Conservation (phyloP, 228 moss, liverwort and hornwort species). For the Sphagnum magellanicum region DNA sequence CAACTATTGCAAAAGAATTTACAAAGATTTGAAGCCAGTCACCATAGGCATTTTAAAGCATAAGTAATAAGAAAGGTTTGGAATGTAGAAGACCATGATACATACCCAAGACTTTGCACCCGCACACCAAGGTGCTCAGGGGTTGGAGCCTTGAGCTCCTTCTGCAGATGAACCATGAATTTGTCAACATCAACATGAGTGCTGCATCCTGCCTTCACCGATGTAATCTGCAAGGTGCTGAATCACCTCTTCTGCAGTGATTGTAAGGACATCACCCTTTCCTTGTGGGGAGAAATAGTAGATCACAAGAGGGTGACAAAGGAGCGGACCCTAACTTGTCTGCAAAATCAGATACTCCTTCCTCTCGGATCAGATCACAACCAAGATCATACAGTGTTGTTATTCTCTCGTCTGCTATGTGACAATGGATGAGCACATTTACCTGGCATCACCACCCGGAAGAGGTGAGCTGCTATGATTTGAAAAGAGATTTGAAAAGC, state of each 20-base stretch:
- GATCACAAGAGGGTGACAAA: slow-evolving; percentile 64
- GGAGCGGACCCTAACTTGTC: slow-evolving; percentile 77
- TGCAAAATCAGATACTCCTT: slow-evolving; percentile 67
- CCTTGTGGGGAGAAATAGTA: slow-evolving; percentile 69
- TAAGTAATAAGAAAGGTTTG: no score
- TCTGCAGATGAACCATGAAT: slow-evolving; percentile 58
- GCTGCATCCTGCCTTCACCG: slow-evolving; percentile 26
- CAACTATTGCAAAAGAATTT: no score
- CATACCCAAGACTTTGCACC: slow-evolving; percentile 76
- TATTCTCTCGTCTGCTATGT: slow-evolving; percentile 72
- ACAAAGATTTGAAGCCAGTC: no score
- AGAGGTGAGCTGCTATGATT: background rate
- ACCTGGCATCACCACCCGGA: slow-evolving; percentile 28
- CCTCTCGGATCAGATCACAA: slow-evolving; percentile 59
- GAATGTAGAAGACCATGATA: no score
- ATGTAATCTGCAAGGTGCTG: slow-evolving; percentile 59
- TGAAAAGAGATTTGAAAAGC: background rate
- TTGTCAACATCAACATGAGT: slow-evolving; percentile 58
- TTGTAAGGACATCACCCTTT: slow-evolving; percentile 41
- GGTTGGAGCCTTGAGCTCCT: slow-evolving; percentile 41
- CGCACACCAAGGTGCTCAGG: slow-evolving; percentile 75
- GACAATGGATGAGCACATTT: slow-evolving; percentile 69
- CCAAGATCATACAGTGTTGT: slow-evolving; percentile 76
- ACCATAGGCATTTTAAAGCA: no score
- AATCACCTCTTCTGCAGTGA: slow-evolving; percentile 72